Conservation (phyloP, 805 yeast genomes). For the Kuraishia floccosa region DNA sequence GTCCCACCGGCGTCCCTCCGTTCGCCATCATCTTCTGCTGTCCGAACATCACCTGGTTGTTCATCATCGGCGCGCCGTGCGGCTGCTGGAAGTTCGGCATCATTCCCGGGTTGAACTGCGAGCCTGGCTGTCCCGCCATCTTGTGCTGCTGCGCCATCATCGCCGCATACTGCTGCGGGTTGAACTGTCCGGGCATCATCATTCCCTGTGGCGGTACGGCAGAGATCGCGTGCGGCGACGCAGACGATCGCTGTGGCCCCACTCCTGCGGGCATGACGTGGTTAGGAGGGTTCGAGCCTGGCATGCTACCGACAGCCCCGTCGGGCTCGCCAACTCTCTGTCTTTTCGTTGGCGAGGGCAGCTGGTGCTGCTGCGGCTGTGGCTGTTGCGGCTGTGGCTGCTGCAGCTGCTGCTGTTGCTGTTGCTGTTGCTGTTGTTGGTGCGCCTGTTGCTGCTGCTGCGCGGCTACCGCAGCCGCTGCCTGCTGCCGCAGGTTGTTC, state of each 20-base stretch:
- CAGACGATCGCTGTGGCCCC: slow-evolving; percentile 1
- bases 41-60: slow-evolving; percentile 1
- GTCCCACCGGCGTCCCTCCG: no score
- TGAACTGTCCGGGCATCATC: slow-evolving; percentile 17
- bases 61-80: slow-evolving; percentile 5
- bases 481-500: slow-evolving; percentile 37
- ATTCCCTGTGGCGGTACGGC: slow-evolving; percentile 12
- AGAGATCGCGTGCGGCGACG: slow-evolving; percentile 1
- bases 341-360: slow-evolving; percentile 12
- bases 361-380: slow-evolving; percentile 1
- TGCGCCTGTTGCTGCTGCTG: slow-evolving; percentile 14
- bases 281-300: no score
- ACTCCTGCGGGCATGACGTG: no score
- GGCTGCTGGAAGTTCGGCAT: slow-evolving; percentile 15
- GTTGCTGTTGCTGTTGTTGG: slow-evolving; percentile 10
- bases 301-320: no score
- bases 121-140: slow-evolving; percentile 2
- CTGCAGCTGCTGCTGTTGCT: slow-evolving; percentile 6
- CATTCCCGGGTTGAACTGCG: slow-evolving; percentile 8
- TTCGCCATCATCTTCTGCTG: slow-evolving; percentile 19
- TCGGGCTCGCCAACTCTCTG: slow-evolving; percentile 10
- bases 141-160: slow-evolving; percentile 12
- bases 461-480: no score
- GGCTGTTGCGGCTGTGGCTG: slow-evolving; percentile 3
- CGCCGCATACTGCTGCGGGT: slow-evolving; percentile 15